These are phyloP conservation scores for Cytospora schulzeri DNA, from an alignment of 2,329 filamentous ascomycete genomes.

Conservation along the genomic window DNA sequence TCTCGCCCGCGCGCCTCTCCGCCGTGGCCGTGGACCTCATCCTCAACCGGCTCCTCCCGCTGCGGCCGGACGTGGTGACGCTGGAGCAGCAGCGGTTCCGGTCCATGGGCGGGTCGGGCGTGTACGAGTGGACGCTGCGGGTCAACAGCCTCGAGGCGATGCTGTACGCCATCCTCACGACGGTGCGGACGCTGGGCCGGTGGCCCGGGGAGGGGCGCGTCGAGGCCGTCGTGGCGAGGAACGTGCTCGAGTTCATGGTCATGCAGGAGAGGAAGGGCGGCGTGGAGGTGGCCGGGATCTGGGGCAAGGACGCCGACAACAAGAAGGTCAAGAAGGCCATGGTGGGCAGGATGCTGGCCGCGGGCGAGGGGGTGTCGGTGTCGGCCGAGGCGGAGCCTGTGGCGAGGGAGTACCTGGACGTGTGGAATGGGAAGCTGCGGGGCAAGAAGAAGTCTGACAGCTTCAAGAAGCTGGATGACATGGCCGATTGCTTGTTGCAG, in stretches of 20 bases:
- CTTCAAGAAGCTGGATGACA: constrained; percentile 72
- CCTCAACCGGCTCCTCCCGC: constrained; percentile 43
- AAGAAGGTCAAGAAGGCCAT: constrained; percentile 67
- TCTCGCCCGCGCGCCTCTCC: constrained; percentile 41
- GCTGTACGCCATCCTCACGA: constrained; percentile 70
- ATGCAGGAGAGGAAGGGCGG: constrained; percentile 12
- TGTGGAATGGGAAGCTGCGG: constrained; percentile 30
- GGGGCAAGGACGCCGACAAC: constrained; percentile 44
- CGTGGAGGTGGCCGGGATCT: constrained; percentile 28
- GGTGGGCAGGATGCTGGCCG: constrained; percentile 55
- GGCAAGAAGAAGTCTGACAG: constrained; percentile 34
- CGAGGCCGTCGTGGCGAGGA: constrained; percentile 54
- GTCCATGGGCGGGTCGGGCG: constrained; percentile 61
- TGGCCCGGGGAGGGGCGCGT: constrained; percentile 42
- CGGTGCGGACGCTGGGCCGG: constrained; percentile 49
- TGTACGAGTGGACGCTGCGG: constrained; percentile 80
- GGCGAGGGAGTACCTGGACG: constrained; percentile 38
- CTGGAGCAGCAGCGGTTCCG: constrained; percentile 67
- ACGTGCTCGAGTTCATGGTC: constrained; percentile 47
- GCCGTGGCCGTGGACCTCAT: constrained; percentile 38
- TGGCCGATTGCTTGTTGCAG: constrained; percentile 79
- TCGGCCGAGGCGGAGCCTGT: constrained; percentile 39
- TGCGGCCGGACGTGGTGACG: constrained; percentile 67
- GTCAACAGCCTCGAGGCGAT: constrained; percentile 84
- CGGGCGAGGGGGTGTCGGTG: constrained; percentile 33